A percentile compares a stretch with the other conserved stretches of the same genome.
Evolutionary conservation across 495 filamentous ascomycete species (phyloP).

Genomic region (Zalerion maritima): DNA sequence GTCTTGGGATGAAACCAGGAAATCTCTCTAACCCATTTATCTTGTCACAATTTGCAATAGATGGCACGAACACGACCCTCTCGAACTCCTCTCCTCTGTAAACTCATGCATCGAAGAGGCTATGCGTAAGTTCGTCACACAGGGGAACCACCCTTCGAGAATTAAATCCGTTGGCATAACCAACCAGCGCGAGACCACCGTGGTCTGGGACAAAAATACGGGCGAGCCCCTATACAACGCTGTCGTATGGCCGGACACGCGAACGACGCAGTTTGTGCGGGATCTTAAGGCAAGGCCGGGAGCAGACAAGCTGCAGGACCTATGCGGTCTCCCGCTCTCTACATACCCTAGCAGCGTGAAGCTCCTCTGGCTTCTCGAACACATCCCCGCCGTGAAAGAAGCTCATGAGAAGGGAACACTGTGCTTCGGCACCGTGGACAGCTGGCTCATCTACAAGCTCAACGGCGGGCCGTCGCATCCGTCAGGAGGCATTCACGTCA

Average conservation of each 20-base stretch:
- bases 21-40: conserved; percentile 8
- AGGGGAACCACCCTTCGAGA: conserved; percentile 54
- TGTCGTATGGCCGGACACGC: conserved; percentile 88
- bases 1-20: too few relatives aligned
- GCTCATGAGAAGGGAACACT: conserved; percentile 71
- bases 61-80: conserved; percentile 90
- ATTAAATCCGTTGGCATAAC: conserved; percentile 86
- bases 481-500: conserved; percentile 50
- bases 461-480: conserved; percentile 56
- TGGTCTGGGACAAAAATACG: conserved; percentile 81
- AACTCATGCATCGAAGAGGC: conserved; percentile 75
- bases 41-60: conserved; percentile 25
- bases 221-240: conserved; percentile 80
- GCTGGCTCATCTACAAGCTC: conserved; percentile 81
- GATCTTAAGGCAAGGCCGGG: conserved; percentile 53
- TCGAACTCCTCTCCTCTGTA: conserved; percentile 64
- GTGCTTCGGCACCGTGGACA: conserved; percentile 87
- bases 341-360: conserved; percentile 91
- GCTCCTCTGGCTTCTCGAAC: conserved; percentile 68
- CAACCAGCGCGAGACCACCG: conserved; percentile 84
- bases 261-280: conserved; percentile 66
- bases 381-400: conserved; percentile 54
- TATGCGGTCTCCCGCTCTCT: conserved; percentile 81
- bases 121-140: conserved; percentile 51
- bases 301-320: conserved; percentile 52